Evolutionary conservation across 2,329 filamentous ascomycete genomes (phyloP).

Genomic region (Gaeumannomyces tritici): DNA sequence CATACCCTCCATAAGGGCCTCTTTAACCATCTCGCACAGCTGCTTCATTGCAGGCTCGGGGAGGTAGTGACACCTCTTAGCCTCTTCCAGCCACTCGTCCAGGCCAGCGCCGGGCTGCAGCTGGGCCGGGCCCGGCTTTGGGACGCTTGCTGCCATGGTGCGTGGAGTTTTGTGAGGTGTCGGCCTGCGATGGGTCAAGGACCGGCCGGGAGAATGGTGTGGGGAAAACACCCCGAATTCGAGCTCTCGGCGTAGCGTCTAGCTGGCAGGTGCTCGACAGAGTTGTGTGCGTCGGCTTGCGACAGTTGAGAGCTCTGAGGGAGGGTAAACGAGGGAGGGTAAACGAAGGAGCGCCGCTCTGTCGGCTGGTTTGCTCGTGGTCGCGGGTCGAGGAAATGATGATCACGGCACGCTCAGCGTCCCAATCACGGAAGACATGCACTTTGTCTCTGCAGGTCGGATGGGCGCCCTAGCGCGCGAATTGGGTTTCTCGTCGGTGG

Average conservation of each 20-base stretch:
- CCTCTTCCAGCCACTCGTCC: slow-evolving; percentile 94
- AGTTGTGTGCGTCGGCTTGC: neutral
- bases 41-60: slow-evolving; percentile 97
- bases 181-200: neutral
- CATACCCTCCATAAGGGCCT: slow-evolving; percentile 92
- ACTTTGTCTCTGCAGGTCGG: neutral
- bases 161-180: neutral
- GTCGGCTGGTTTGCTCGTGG: neutral
- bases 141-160: slow-evolving; percentile 44
- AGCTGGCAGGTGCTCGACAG: neutral
- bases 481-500: no score
- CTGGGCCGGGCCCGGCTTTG: slow-evolving; percentile 84
- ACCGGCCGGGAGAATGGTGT: neutral
- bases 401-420: neutral
- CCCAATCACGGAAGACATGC: neutral
- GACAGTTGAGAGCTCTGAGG: neutral
- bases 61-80: slow-evolving; percentile 94
- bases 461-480: no score
- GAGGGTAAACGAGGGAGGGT: neutral
- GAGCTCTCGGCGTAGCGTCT: neutral
- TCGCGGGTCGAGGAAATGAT: no score
- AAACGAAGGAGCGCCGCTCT: neutral
- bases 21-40: slow-evolving; percentile 96
- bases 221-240: neutral
- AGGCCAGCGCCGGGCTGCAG: slow-evolving; percentile 75